Evolutionary conservation across 139 green algal genomes (phyloP).

Genomic region (Zygnema cylindricum): DNA sequence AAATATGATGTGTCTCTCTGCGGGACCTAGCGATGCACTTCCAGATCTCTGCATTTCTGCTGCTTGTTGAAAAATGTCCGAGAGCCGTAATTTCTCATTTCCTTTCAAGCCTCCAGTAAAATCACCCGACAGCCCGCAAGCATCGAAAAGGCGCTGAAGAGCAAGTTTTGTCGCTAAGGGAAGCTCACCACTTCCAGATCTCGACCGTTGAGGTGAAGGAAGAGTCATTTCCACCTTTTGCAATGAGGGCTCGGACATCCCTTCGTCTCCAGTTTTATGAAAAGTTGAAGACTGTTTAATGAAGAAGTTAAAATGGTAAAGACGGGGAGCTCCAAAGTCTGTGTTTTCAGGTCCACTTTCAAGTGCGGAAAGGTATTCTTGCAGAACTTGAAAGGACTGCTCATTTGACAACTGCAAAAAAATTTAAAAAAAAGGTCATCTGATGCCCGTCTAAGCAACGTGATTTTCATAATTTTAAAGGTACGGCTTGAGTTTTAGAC

Average conservation of each 20-base stretch:
- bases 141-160: conserved; percentile 37
- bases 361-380: conserved; percentile 55
- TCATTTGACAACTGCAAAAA: conserved; percentile 60
- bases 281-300: background rate
- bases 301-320: conserved; percentile 41
- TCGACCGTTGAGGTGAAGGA: conserved; percentile 23
- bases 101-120: background rate
- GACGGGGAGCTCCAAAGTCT: background rate
- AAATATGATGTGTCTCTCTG: conserved; percentile 15
- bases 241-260: background rate
- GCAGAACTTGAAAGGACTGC: conserved; percentile 60
- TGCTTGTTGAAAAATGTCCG: conserved; percentile 35
- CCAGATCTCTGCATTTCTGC: conserved; percentile 30
- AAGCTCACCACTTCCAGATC: background rate
- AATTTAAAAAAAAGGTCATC: too few relatives aligned
- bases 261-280: background rate
- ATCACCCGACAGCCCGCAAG: conserved; percentile 36
- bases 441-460: too few relatives aligned
- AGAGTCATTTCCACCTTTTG: conserved; percentile 32
- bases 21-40: conserved; percentile 12
- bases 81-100: background rate
- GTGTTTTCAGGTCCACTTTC: background rate
- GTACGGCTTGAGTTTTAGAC: too few relatives aligned
- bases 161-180: conserved; percentile 20
- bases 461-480: too few relatives aligned